Conservation (phyloP, 2,329 filamentous ascomycete species). For the Pseudopyricularia cyperi region DNA sequence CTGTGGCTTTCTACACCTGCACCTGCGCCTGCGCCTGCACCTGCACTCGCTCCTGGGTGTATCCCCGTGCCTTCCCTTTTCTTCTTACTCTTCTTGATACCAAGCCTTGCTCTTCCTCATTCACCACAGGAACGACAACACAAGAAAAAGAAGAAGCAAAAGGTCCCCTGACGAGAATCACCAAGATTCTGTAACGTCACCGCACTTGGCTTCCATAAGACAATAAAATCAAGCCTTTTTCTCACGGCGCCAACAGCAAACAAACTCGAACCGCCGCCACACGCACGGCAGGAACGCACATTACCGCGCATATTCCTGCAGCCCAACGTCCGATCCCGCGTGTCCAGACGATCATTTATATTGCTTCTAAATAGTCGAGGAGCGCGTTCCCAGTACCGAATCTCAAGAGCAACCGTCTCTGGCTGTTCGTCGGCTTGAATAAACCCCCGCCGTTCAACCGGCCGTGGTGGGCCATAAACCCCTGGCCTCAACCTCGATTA, state of each 20-base stretch:
- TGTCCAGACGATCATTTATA: neutral
- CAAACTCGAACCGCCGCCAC: neutral
- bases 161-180: neutral
- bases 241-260: neutral
- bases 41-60: neutral
- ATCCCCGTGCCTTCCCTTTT: neutral
- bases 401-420: neutral
- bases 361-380: neutral
- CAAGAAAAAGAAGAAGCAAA: no score
- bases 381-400: neutral
- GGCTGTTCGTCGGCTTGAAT: neutral
- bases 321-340: neutral
- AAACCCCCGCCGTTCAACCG: neutral
- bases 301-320: neutral
- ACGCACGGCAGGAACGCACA: neutral
- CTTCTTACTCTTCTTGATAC: neutral
- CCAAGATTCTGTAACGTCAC: neutral
- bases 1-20: no score
- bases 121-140: neutral
- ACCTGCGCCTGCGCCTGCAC: no score
- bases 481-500: neutral
- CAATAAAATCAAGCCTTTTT: neutral
- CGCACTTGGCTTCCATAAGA: neutral
- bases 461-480: neutral
- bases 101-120: neutral